These are phyloP conservation scores for Cephaloascus albidus DNA, from an alignment of 805 yeast species.

Conservation along the genomic window DNA sequence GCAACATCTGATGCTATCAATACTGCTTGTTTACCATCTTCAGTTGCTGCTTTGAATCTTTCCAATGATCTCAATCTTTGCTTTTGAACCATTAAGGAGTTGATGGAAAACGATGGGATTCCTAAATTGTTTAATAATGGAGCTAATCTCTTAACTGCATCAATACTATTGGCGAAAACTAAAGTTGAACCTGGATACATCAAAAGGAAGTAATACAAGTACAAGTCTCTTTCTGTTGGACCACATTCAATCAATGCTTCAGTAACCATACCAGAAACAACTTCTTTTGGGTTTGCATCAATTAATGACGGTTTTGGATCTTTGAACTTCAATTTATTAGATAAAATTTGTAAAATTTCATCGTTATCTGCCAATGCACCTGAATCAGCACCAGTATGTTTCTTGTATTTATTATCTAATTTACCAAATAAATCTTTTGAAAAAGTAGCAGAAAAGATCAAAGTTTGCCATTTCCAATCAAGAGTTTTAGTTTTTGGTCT, in stretches of 20 bases:
- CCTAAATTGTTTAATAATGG: slow-evolving; percentile 65
- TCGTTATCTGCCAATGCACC: slow-evolving; percentile 35
- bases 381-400: slow-evolving; percentile 13
- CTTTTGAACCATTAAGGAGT: slow-evolving; percentile 92
- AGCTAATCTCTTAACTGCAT: slow-evolving; percentile 79
- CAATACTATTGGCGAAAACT: slow-evolving; percentile 93
- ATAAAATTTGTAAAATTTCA: slow-evolving; percentile 57
- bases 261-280: slow-evolving; percentile 62
- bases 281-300: slow-evolving; percentile 82
- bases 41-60: slow-evolving; percentile 52
- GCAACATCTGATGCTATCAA: slow-evolving; percentile 95
- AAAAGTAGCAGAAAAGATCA: slow-evolving; percentile 94
- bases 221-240: slow-evolving; percentile 81
- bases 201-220: slow-evolving; percentile 76
- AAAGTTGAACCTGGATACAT: slow-evolving; percentile 85
- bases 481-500: slow-evolving; percentile 29
- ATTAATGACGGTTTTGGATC: slow-evolving; percentile 58
- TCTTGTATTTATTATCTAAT: slow-evolving; percentile 31
- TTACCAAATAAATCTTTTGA: slow-evolving; percentile 75
- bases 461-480: slow-evolving; percentile 59
- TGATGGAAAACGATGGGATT: slow-evolving; percentile 68
- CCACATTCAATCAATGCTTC: slow-evolving; percentile 92
- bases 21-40: slow-evolving; percentile 46
- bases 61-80: slow-evolving; percentile 84
- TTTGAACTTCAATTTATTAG: slow-evolving; percentile 62